Evolutionary conservation across 257 asterid genomes (phyloP), one percentile per base, ranked within the genome.

Genomic region (Cynanchum wilfordii): DNA sequence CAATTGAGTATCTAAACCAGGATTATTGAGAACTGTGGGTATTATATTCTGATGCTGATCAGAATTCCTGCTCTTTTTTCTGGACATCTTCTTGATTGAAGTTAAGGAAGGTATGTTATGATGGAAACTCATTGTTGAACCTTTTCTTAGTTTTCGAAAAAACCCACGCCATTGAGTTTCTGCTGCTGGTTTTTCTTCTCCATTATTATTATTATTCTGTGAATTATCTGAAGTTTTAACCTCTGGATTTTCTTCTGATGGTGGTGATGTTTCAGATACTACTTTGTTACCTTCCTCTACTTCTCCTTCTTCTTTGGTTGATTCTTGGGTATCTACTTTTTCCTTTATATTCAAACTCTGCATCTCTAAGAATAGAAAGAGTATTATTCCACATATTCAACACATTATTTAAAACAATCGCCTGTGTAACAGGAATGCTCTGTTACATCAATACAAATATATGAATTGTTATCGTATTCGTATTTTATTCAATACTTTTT

Each of bases 111-210:
- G 97, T 51, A 92, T 76, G 74, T 42, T 78, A 20, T 91, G 91
- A 79, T 93, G 96, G 80, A 89, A 88, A 79, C 81, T 79, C 80
- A 80, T 71, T 15, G 76, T 60, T 1, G 97, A 86, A 33, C 89
- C 96, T 74, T 90, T 95, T 79, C 85, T 89, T 17, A 95, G 82
- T 78, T 86, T 95, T n/a, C 87, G 86, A 44, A 95, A 82, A 73
- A 92, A 95, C 42, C 92, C 98, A 47, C 81, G 88, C 98, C 95
- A 95, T 71, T 89, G 97, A 47, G 97, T 84, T 66, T 89, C 87
- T 33, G 38, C 38, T 33, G 38, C 6, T 0, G 63, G 0, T 77
- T 85, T 87, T 0, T 67, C 85, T n/a, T 70, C 76, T 24, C 33
- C 29, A 65, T 76, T 77, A 33, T 33, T 33, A 30, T 30, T 30